Percentiles rank a stretch among this genome's conserved stretches.
phyloP scores from a whole-genome alignment of 2,329 filamentous ascomycete species.

The Diplodia mutila region DNA sequence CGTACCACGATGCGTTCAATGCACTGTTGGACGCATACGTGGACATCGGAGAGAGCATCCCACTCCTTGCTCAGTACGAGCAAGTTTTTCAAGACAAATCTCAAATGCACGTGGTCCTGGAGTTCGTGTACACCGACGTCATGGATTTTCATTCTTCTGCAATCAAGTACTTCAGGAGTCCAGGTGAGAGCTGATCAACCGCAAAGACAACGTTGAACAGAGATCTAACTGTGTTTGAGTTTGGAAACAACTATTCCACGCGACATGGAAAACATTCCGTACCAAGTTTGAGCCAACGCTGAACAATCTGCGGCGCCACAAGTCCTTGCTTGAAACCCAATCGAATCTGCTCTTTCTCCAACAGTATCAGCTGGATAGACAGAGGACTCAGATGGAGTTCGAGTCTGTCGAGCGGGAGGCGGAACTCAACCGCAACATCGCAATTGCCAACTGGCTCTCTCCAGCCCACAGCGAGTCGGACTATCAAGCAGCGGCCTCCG shows the following conservation, averaged over 20 bases:
- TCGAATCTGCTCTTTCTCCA: slow-evolving; percentile 24
- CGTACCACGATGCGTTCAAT: slow-evolving; percentile 39
- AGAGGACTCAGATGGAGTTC: neutral
- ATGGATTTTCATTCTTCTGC: slow-evolving; percentile 45
- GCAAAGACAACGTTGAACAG: neutral
- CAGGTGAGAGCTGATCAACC: slow-evolving; percentile 29
- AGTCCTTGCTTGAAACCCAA: slow-evolving; percentile 31
- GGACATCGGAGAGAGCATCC: slow-evolving; percentile 45
- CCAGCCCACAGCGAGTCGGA: neutral
- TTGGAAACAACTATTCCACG: slow-evolving; percentile 34
- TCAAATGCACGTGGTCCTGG: slow-evolving; percentile 39
- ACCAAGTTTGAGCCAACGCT: slow-evolving; percentile 29
- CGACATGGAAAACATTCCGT: slow-evolving; percentile 33
- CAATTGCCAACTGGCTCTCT: slow-evolving; percentile 28
- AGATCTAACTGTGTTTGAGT: slow-evolving; percentile 23
- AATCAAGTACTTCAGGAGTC: slow-evolving; percentile 35
- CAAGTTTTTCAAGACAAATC: slow-evolving; percentile 35
- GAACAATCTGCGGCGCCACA: slow-evolving; percentile 29
- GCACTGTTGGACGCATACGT: slow-evolving; percentile 45
- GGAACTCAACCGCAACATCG: slow-evolving; percentile 26
- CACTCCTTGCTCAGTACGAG: slow-evolving; percentile 41
- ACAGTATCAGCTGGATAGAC: neutral
- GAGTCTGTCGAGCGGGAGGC: neutral
- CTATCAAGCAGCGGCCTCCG: neutral
- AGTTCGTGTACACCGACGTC: slow-evolving; percentile 45